A percentile compares a stretch with the other conserved stretches of the same genome.
These are phyloP conservation scores for Colletotrichum sidae DNA, from an alignment of 2,329 filamentous ascomycete species.

Conservation along the genomic window DNA sequence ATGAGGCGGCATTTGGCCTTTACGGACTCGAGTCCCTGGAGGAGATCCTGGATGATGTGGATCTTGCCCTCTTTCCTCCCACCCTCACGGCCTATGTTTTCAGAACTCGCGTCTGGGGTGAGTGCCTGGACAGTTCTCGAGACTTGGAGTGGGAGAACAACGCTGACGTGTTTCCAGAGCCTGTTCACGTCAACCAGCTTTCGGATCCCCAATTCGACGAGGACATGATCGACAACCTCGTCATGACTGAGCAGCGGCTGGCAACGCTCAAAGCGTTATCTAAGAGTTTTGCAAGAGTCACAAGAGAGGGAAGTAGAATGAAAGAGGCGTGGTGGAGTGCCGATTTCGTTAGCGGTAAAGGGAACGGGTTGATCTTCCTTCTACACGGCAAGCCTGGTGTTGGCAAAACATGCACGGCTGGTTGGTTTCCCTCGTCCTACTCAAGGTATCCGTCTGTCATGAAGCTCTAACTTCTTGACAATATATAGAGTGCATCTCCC, in stretches of 20 bases:
- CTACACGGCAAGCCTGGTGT: conserved; percentile 31
- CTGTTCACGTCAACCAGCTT: conserved; percentile 22
- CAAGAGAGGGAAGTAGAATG: conserved; percentile 37
- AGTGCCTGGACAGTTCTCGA: too few relatives aligned
- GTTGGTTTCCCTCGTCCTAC: conserved; percentile 1
- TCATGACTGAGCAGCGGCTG: conserved; percentile 41
- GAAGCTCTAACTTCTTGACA: background rate
- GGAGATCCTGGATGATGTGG: too few relatives aligned
- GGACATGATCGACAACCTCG: conserved; percentile 45
- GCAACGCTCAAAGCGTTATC: conserved; percentile 44
- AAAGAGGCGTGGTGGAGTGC: conserved; percentile 16
- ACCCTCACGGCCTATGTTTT: conserved; percentile 37
- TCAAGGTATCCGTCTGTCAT: background rate
- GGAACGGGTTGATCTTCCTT: conserved; percentile 25
- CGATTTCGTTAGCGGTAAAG: conserved; percentile 30
- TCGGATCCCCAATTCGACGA: conserved; percentile 14
- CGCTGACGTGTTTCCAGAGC: conserved; percentile 37
- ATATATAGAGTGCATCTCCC: conserved; percentile 48
- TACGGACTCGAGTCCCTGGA: too few relatives aligned
- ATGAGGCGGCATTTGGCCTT: too few relatives aligned
- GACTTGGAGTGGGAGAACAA: too few relatives aligned
- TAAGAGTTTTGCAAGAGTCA: conserved; percentile 42
- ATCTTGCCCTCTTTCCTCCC: conserved; percentile 33
- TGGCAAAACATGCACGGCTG: conserved; percentile 34
- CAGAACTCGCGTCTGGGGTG: conserved; percentile 38